Evolutionary conservation across 768 basidiomycete genomes (phyloP).

Genomic region (Boletus bicolor): DNA sequence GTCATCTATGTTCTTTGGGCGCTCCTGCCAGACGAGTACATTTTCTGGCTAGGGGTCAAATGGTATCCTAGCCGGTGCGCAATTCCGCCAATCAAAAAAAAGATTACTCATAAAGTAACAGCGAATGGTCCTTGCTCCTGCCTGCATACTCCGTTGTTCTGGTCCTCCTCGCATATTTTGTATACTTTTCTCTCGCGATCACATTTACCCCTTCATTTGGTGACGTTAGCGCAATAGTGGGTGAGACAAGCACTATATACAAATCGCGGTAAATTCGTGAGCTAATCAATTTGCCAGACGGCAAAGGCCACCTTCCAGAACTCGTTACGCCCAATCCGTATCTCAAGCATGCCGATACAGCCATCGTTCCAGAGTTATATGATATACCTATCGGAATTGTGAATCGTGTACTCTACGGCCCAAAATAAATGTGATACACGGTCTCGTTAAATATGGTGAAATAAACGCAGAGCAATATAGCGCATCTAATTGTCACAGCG

Average conservation of each 20-base stretch:
- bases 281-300: conserved; percentile 43
- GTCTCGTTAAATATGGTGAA: conserved; percentile 19
- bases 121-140: conserved; percentile 82
- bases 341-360: conserved; percentile 42
- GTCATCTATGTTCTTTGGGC: conserved; percentile 77
- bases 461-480: conserved; percentile 9
- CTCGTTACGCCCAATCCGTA: conserved; percentile 41
- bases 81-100: background rate
- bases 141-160: conserved; percentile 75
- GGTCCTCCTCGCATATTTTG: conserved; percentile 71
- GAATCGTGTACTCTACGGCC: conserved; percentile 65
- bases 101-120: conserved; percentile 27
- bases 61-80: conserved; percentile 88
- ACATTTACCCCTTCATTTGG: conserved; percentile 66
- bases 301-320: conserved; percentile 50
- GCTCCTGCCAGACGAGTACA: conserved; percentile 67
- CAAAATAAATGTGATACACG: conserved; percentile 18
- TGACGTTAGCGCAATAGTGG: conserved; percentile 64
- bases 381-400: conserved; percentile 83
- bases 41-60: conserved; percentile 60
- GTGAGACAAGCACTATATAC: conserved; percentile 37
- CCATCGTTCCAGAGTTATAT: conserved; percentile 62
- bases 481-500: background rate
- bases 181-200: conserved; percentile 74
- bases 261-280: conserved; percentile 8